These are phyloP conservation scores for Phragmites australis DNA, from an alignment of 176 grass and related monocot genomes.

Conservation along the genomic window DNA sequence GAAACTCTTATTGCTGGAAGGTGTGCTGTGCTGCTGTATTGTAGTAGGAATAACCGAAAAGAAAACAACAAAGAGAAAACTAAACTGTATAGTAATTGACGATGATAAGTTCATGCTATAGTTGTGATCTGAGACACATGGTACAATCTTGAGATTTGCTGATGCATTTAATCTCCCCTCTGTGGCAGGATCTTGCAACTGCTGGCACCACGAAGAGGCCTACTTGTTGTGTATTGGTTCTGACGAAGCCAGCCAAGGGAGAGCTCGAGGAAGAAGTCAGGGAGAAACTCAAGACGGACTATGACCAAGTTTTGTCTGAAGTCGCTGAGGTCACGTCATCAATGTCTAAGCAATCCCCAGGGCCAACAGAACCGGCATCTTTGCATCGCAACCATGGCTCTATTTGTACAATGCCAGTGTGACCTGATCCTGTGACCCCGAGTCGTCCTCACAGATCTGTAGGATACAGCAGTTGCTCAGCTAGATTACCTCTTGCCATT, in stretches of 20 bases:
- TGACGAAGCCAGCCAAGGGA: slow-evolving; percentile 64
- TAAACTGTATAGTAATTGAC: background rate
- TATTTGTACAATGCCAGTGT: background rate
- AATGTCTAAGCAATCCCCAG: slow-evolving; percentile 45
- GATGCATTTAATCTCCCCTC: background rate
- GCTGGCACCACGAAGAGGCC: slow-evolving; percentile 88
- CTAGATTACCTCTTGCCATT: background rate
- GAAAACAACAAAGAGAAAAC: background rate
- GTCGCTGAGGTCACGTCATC: slow-evolving; percentile 54
- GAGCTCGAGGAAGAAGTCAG: slow-evolving; percentile 61
- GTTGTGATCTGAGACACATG: background rate
- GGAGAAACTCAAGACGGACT: slow-evolving; percentile 73
- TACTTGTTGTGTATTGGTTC: slow-evolving; percentile 74
- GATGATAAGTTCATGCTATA: background rate
- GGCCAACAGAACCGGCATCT: background rate
- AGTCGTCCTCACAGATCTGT: background rate
- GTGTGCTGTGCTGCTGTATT: background rate
- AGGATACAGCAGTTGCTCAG: background rate
- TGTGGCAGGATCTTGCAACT: slow-evolving; percentile 61
- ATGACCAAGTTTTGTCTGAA: slow-evolving; percentile 60
- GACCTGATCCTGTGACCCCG: background rate
- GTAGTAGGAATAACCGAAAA: background rate
- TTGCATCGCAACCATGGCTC: background rate
- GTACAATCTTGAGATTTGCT: background rate
- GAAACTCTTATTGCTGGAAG: background rate